phyloP scores from a whole-genome alignment of 2,329 filamentous ascomycete genomes.

The Hypoxylon sp. region DNA sequence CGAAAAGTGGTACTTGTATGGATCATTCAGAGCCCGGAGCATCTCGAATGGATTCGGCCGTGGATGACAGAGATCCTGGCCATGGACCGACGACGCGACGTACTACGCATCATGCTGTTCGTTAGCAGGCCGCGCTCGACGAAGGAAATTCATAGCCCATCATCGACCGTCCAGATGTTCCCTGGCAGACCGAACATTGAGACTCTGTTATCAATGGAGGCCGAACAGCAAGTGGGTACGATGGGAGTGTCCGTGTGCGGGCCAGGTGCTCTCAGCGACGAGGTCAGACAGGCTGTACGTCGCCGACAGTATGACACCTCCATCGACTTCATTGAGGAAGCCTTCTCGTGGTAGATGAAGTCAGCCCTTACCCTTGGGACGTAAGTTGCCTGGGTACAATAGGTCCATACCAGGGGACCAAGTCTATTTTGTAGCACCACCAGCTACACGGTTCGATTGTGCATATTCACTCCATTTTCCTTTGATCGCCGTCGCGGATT shows the following conservation, averaged over 20 bases:
- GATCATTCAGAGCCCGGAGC: conserved; percentile 83
- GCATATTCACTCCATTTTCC: conserved; percentile 39
- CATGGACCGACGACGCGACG: conserved; percentile 79
- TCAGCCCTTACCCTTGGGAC: conserved; percentile 1
- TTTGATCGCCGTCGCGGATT: conserved; percentile 31
- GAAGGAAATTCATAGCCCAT: conserved; percentile 84
- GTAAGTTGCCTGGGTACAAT: conserved; percentile 9
- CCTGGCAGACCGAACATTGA: conserved; percentile 81
- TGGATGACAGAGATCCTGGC: conserved; percentile 86
- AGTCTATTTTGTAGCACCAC: conserved; percentile 33
- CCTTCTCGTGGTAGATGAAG: conserved; percentile 70
- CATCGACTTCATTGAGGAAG: conserved; percentile 84
- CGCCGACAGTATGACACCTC: conserved; percentile 72
- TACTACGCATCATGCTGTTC: conserved; percentile 82
- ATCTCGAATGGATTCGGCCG: conserved; percentile 84
- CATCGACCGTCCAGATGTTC: conserved; percentile 85
- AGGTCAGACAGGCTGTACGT: conserved; percentile 76
- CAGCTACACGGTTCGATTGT: conserved; percentile 38
- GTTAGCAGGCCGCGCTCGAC: conserved; percentile 80
- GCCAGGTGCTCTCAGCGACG: conserved; percentile 78
- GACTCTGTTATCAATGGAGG: conserved; percentile 78
- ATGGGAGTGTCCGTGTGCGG: conserved; percentile 82
- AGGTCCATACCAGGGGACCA: conserved; percentile 19
- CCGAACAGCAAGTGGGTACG: conserved; percentile 79
- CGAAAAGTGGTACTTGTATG: conserved; percentile 81